These are phyloP conservation scores for Dactylonectria estremocensis DNA, from an alignment of 2,329 filamentous ascomycete genomes.

Conservation along the genomic window DNA sequence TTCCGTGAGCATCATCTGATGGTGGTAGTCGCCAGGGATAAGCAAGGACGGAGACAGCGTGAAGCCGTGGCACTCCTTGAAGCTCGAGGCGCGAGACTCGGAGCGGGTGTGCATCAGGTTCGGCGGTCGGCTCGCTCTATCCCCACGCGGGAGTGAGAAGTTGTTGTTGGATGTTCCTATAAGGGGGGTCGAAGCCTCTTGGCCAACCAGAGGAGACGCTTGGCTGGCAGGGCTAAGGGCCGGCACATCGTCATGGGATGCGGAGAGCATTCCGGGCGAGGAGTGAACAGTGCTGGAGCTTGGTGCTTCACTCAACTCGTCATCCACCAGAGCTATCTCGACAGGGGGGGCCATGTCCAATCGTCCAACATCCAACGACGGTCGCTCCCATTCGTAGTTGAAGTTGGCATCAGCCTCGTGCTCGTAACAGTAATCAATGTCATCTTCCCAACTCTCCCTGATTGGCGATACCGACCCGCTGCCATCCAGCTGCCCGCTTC, in stretches of 20 bases:
- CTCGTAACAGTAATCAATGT: conserved; percentile 80
- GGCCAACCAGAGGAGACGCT: conserved; percentile 56
- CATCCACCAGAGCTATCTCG: conserved; percentile 44
- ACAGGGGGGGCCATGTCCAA: conserved; percentile 41
- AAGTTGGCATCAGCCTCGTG: conserved; percentile 78
- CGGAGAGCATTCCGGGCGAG: conserved; percentile 49
- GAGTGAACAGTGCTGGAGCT: conserved; percentile 36
- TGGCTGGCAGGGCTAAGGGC: conserved; percentile 66
- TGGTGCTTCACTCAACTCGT: conserved; percentile 43
- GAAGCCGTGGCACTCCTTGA: conserved; percentile 73
- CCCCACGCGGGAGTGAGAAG: conserved; percentile 65
- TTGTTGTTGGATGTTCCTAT: conserved; percentile 59
- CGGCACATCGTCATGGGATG: conserved; percentile 59
- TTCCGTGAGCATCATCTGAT: conserved; percentile 63
- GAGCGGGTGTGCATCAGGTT: conserved; percentile 55
- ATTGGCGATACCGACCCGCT: conserved; percentile 45
- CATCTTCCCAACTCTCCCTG: conserved; percentile 75
- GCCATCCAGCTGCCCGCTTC: conserved; percentile 31
- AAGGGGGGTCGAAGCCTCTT: conserved; percentile 63
- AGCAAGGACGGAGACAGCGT: conserved; percentile 74
- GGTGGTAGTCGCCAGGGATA: conserved; percentile 72
- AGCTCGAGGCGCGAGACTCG: conserved; percentile 67
- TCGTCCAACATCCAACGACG: conserved; percentile 63
- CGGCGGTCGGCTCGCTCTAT: conserved; percentile 51
- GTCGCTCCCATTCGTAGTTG: conserved; percentile 76